These are phyloP conservation scores for Phytophthora pseudosyringae DNA, from an alignment of 352 stramenopile genomes.

Conservation along the genomic window DNA sequence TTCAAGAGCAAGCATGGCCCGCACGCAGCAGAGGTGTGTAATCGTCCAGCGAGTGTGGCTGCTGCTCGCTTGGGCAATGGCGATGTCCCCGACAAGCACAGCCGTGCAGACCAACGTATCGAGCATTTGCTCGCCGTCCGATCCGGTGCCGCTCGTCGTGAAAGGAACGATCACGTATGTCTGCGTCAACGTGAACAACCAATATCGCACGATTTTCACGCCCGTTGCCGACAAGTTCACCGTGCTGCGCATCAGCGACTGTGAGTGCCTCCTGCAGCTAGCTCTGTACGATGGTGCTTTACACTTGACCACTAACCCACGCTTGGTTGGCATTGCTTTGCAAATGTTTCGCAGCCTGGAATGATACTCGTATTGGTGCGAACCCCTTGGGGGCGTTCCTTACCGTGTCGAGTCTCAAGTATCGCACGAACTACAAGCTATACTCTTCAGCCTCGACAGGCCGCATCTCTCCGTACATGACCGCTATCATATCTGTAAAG, in stretches of 20 bases:
- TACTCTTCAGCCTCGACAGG: constrained; percentile 56
- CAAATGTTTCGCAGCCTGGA: constrained; percentile 56
- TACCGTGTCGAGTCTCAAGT: constrained; percentile 70
- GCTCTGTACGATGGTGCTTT: neutral
- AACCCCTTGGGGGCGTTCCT: constrained; percentile 58
- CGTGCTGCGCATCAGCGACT: constrained; percentile 74
- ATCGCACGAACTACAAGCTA: constrained; percentile 78
- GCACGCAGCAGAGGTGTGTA: neutral
- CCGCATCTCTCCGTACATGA: constrained; percentile 75
- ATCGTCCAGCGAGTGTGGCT: constrained; percentile 7
- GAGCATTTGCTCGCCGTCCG: constrained; percentile 65
- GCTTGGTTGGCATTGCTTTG: neutral
- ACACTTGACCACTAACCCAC: constrained; percentile 3
- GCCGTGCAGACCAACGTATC: constrained; percentile 59
- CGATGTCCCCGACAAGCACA: neutral
- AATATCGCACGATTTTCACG: constrained; percentile 79
- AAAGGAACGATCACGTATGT: constrained; percentile 75
- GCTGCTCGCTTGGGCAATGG: constrained; percentile 15
- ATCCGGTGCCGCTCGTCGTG: constrained; percentile 49
- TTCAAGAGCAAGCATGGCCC: neutral
- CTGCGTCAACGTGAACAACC: constrained; percentile 81
- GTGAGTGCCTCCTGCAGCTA: constrained; percentile 40
- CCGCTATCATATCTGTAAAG: constrained; percentile 82
- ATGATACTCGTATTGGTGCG: constrained; percentile 64
- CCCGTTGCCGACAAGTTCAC: constrained; percentile 81